Evolutionary conservation across 768 basidiomycete species (phyloP), one percentile per base, ranked within the genome.

Genomic region (Chalciporus chontae): DNA sequence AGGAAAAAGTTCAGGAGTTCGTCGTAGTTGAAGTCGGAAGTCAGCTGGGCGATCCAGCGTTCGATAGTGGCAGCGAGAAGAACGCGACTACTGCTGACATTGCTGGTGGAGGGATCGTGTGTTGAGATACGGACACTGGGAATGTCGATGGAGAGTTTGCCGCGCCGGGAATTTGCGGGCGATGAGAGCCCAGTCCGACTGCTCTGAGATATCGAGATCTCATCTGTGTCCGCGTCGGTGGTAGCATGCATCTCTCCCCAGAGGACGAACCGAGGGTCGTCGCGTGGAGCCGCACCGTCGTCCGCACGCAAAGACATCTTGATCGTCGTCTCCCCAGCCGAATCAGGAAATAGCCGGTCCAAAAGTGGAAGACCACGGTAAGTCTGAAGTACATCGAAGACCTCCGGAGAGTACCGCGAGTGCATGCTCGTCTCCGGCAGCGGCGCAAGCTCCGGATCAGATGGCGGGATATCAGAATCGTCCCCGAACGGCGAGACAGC

Each of bases 51-150:
- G 47, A 96, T 85, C 90, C 90, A 92, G 0, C 93, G 84, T 65
- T 94, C 93, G 59, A 94, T 90, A 3, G 90, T 93, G 4, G 92
- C 92, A 0, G 90, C 93, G 13, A 94, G 72, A n/a, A 95, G 73
- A 21, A 90, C 73, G 55, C 62, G 69, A 39, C 32, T 50, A n/a
- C 15, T 14, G 24, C 53, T 41, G 4, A 45, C 11, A 46, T 63
- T 68, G 54, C 62, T 67, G 23, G 61, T 71, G 36, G 70, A 36
- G 34, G 14, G 29, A 68, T 60, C 47, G 31, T 59, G 64, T 15
- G 53, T 37, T 1, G 59, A 55, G 32, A 63, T 51, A 29, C 53
- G 65, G 9, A 67, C 37, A 39, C 64, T 47, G 51, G 71, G 53
- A 58, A 73, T 23, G 48, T 65, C 58, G 9, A 54, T 31, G 0